These are phyloP conservation scores for Sanghuangporus baumii DNA, from an alignment of 1,284 basidiomycete species.

Conservation along the genomic window DNA sequence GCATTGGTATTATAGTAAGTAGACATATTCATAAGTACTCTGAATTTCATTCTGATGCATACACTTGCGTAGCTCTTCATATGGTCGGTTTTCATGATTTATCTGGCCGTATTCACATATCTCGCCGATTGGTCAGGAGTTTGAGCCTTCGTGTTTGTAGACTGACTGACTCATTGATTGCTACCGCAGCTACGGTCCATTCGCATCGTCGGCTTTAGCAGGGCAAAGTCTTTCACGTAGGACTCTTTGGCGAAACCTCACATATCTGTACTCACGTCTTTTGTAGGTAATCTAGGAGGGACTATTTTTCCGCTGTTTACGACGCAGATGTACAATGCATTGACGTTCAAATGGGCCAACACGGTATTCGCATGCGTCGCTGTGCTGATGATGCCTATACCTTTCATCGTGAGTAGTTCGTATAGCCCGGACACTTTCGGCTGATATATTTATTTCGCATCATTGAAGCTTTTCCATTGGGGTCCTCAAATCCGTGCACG, in stretches of 20 bases:
- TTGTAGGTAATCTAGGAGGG: slow-evolving; percentile 51
- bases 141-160: slow-evolving; percentile 16
- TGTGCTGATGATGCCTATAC: slow-evolving; percentile 56
- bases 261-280: background rate
- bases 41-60: background rate
- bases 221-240: slow-evolving; percentile 68
- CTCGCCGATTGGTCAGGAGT: slow-evolving; percentile 60
- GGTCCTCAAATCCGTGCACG: slow-evolving; percentile 55
- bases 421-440: background rate
- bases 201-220: slow-evolving; percentile 72
- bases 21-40: background rate
- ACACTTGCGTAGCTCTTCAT: slow-evolving; percentile 39
- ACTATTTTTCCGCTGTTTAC: slow-evolving; percentile 63
- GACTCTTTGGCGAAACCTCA: slow-evolving; percentile 16
- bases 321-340: slow-evolving; percentile 49
- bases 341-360: slow-evolving; percentile 68
- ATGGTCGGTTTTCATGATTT: slow-evolving; percentile 54
- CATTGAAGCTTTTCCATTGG: slow-evolving; percentile 50
- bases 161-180: slow-evolving; percentile 4
- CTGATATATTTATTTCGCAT: background rate
- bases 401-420: slow-evolving; percentile 44
- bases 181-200: slow-evolving; percentile 54
- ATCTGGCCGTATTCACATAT: slow-evolving; percentile 64
- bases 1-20: slow-evolving; percentile 48
- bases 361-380: slow-evolving; percentile 64